Base-by-base conservation (phyloP, 2,329 filamentous ascomycete genomes). In the Xylariomycetidae sp. region DNA sequence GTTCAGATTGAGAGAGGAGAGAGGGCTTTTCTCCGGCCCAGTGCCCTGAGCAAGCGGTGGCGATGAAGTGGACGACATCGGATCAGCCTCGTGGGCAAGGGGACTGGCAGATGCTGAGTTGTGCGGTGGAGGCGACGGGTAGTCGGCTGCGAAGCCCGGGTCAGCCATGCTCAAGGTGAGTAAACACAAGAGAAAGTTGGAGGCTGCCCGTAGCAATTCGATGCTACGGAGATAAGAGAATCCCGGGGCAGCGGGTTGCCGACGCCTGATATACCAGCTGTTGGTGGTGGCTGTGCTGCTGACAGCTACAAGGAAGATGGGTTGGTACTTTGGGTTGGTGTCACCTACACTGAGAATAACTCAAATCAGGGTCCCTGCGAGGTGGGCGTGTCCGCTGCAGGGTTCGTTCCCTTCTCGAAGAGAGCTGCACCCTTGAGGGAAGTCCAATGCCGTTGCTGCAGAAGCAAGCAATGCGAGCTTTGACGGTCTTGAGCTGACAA, bases 1-100 rank as follows among this genome's bases (percentile, higher is more conserved):
- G 13, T 65, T 66, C 34, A 79, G 59, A 40, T 74, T 77, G 40
- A 78, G 52, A 2, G 64, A 57, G 12, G 63, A 61, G 28, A 63
- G 47, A 1, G 64, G 60, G 26, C 59, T 49, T 40, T 56, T 56
- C 32, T 56, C 54, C 31, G 38, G 18, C 12, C 47, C 37, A 23
- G 25, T 22, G 28, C 36, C 42, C 24, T 46, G 36, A 16, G 39
- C 32, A 27, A 44, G 42, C 15, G 43, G 49, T 17, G 67, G 65
- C 29, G 70, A 70, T 28, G 65, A 42, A 7, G 69, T 68, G n/a
- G 68, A 66, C 24, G 66, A 61, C 59, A 72, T 68, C 32, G 58
- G 54, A 35, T 50, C 45, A 32, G 48, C 46, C 37, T 60, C 56
- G 50, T 58, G 54, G 10, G n/a, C n/a, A n/a, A n/a, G n/a, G n/a